phyloP scores from a whole-genome alignment of 352 stramenopile species.

The Phytophthora sojae region DNA sequence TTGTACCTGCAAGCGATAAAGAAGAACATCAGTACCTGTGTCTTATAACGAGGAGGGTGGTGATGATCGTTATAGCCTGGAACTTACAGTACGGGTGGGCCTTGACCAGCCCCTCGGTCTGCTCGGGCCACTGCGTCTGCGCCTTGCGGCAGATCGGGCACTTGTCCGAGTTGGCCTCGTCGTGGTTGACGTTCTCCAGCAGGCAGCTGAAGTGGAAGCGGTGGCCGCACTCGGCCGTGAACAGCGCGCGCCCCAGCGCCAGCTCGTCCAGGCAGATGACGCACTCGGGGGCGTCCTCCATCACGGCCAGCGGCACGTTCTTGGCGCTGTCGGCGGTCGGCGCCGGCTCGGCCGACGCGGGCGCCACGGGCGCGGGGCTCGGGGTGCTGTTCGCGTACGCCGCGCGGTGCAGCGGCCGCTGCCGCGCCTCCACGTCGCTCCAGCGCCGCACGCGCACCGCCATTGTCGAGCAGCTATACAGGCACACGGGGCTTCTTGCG shows the following conservation, averaged over 20 bases:
- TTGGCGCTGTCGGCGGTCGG: conserved; percentile 8
- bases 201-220: conserved; percentile 89
- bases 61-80: background rate
- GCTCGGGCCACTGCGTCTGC: conserved; percentile 86
- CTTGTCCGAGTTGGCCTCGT: conserved; percentile 90
- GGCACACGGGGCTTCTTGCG: background rate
- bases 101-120: conserved; percentile 86
- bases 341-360: conserved; percentile 19
- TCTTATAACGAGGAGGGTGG: too few relatives aligned
- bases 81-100: conserved; percentile 81
- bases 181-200: conserved; percentile 90
- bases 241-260: conserved; percentile 67
- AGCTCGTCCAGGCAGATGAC: conserved; percentile 89
- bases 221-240: conserved; percentile 88
- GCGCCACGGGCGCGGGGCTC: conserved; percentile 32
- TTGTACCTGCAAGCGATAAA: conserved; percentile 50
- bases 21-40: background rate
- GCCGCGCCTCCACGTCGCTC: conserved; percentile 70
- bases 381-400: conserved; percentile 44
- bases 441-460: conserved; percentile 66
- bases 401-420: conserved; percentile 38
- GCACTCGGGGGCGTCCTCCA: conserved; percentile 72
- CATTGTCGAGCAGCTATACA: conserved; percentile 9
- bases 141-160: conserved; percentile 89
- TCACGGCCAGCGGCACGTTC: conserved; percentile 51